Evolutionary conservation across 2,329 filamentous ascomycete genomes (phyloP), one percentile per base, ranked within the genome.

Genomic region (Venturia aucupariae): DNA sequence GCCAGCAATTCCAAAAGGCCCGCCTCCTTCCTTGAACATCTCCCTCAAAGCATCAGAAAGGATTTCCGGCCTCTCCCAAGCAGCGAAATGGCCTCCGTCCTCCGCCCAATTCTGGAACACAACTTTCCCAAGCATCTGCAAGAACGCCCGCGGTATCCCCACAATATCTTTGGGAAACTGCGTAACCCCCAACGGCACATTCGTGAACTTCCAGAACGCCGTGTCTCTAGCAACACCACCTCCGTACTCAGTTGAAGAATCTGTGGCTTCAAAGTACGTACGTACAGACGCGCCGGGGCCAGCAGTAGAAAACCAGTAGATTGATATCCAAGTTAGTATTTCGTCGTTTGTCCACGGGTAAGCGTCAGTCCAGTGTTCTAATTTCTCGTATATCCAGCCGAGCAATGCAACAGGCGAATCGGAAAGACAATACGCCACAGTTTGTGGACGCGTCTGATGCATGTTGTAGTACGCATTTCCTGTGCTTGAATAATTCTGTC

Each of bases 341-440:
- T 92, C 89, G 64, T 92, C 88, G 66, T 90, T 86, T 0, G 84
- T 87, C 89, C 89, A 92, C 0, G 82, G 76, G 70, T 91, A 91
- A 0, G 69, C 70, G 69, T 92, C 89, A 0, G 86, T 86, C 90
- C 89, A 93, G 69, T 89, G 86, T 68, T 87, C 84, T 46, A 93
- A 76, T 72, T 93, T 93, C 75, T 64, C 54, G 55, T 48, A 60
- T 10, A 93, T 86, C 90, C 90, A 94, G 0, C 88, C 84, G 1
- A 94, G 78, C 3, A 91, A 76, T 0, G 82, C 88, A 0, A 90
- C 82, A 0, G 90, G 90, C 4, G 82, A 86, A 71, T 92, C 89
- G 0, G 83, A 80, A 2, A 92, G 78, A 0, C 79, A 84, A 70
- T 90, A 90, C 0, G 86, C 86, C 0, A 92, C 71, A 0, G 90